Base-by-base conservation (phyloP, 2,329 filamentous ascomycete genomes). In the Ceratocystis eucalypticola region DNA sequence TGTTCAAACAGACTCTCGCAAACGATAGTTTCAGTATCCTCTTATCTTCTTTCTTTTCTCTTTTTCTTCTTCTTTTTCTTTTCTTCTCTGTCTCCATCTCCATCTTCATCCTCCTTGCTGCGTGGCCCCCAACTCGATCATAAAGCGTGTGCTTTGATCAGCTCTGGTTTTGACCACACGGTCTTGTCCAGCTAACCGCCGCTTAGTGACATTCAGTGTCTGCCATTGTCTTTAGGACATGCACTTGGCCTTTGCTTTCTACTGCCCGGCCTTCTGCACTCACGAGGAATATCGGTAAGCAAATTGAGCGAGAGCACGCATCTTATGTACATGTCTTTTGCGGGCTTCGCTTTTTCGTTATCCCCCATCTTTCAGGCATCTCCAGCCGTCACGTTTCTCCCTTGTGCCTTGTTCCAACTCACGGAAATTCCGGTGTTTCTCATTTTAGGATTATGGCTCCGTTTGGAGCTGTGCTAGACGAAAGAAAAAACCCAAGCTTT, bases 381-480 rank as follows among this genome's bases (percentile, higher is more conserved):
- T 6, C 25, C 28, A 8, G 37, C 10, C 12, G 37, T 41, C 37
- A 41, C 37, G 37, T 12, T 59, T 17, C 1, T 33, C 55, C 8
- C 6, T 65, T 55, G 30, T n/a, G 28, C 66, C 20, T 28, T 53
- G 22, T 62, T 62, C 22, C 41, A 37, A 15, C n/a, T 57, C 55
- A 37, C 8, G 7, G 0, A 15, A 45, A 10, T 17, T 37, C 20
- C 41, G 45, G n/a, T 10, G n/a, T 17, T 63, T 65, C 46, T 68
- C 70, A 5, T 50, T 37, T 22, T 2, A 37, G 61, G 61, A 50
- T 63, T 12, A 8, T 48, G 44, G 22, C 55, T 17, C 37, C 10
- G 10, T n/a, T 33, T 30, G 55, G 6, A 33, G 55, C 28, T 59
- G 28, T 59, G 55, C 55, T 8, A 30, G 12, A 37, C 28, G n/a